Evolutionary conservation across 2,329 filamentous ascomycete genomes (phyloP).

Genomic region (Tolypocladium nubicola): DNA sequence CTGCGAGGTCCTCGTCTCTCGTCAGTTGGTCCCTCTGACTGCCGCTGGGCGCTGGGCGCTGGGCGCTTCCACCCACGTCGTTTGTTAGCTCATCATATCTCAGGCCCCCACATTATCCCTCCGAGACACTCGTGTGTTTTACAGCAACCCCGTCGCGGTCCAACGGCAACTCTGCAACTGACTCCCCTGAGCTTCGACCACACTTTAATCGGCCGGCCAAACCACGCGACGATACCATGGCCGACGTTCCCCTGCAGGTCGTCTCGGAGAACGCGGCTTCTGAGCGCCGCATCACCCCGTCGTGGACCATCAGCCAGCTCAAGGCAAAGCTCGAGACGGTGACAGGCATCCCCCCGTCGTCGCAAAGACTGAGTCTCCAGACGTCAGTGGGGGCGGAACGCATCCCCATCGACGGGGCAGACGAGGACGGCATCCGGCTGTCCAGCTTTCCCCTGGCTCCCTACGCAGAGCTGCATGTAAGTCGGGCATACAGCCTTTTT

Average conservation of each 20-base stretch:
- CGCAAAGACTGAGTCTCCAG: conserved; percentile 67
- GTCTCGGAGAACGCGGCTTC: conserved; percentile 68
- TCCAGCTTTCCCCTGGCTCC: conserved; percentile 56
- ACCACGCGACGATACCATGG: conserved; percentile 31
- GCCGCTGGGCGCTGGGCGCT: not conserved
- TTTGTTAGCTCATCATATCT: not conserved
- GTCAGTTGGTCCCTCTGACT: not conserved
- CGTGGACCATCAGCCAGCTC: conserved; percentile 79
- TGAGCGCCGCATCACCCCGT: conserved; percentile 83
- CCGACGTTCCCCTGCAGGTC: conserved; percentile 67
- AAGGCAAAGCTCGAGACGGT: conserved; percentile 85
- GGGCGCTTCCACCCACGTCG: not conserved
- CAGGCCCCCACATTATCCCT: not conserved
- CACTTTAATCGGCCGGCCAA: not conserved
- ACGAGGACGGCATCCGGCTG: conserved; percentile 62
- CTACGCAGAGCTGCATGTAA: conserved; percentile 73
- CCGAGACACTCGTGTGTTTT: not conserved
- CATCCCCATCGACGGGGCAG: conserved; percentile 54
- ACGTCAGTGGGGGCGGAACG: conserved; percentile 41
- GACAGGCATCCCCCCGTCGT: conserved; percentile 77
- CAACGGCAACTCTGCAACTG: not conserved
- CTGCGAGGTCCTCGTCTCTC: not conserved
- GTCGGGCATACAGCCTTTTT: conserved; percentile 24
- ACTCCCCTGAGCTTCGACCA: not conserved
- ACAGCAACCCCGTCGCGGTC: not conserved